phyloP scores from a whole-genome alignment of 257 asterid genomes.

The Paulownia fortunei region DNA sequence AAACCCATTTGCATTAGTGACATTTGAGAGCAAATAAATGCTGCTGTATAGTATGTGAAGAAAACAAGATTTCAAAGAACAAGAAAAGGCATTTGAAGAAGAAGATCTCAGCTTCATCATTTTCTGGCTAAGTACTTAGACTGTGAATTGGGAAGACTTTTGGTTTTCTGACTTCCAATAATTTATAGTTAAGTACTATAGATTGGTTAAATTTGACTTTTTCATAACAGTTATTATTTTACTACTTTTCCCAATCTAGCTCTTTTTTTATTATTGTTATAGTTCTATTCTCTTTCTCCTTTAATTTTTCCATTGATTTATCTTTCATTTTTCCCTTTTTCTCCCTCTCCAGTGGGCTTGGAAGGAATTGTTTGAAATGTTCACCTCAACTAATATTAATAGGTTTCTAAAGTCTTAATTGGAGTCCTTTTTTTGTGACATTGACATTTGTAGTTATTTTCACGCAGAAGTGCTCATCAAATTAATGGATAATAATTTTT shows the following conservation, averaged over 20 bases:
- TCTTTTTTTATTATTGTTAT: neutral
- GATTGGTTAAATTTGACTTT: neutral
- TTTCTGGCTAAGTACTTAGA: neutral
- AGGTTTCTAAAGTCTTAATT: neutral
- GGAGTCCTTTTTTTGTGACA: neutral
- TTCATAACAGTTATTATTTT: neutral
- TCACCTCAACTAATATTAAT: neutral
- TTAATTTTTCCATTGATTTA: too few relatives aligned
- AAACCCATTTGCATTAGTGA: slow-evolving; percentile 32
- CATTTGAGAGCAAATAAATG: slow-evolving; percentile 26
- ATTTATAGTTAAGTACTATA: neutral
- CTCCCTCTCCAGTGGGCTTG: neutral
- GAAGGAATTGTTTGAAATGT: neutral
- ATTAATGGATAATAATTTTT: too few relatives aligned
- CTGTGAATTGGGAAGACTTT: neutral
- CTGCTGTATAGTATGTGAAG: neutral
- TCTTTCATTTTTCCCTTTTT: neutral
- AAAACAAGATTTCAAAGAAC: neutral
- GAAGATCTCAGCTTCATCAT: slow-evolving; percentile 28
- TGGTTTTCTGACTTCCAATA: neutral
- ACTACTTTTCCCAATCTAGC: neutral
- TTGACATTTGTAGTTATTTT: too few relatives aligned
- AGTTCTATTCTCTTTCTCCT: too few relatives aligned
- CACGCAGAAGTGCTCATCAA: too few relatives aligned
- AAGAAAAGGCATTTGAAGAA: slow-evolving; percentile 17